Base-by-base conservation (phyloP, 441 rosid genomes). In the Jatropha multifida region DNA sequence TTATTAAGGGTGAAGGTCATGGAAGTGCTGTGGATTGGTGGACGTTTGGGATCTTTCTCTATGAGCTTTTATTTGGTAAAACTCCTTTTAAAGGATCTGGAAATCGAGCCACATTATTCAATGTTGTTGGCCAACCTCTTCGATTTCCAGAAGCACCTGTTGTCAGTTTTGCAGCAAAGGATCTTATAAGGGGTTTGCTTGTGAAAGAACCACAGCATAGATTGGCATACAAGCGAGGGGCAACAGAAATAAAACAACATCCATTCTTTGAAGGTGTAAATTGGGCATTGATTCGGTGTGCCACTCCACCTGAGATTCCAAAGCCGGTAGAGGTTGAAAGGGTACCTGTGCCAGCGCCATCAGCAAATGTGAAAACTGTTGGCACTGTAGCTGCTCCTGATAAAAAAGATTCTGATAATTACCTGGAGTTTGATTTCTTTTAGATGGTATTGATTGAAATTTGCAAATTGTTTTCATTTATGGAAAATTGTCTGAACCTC, bases 11-110 rank as follows among this genome's bases (percentile, higher is more conserved):
- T 0, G 98, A 92, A 86, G 98, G 97, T 66, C 98, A 94, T 80
- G 98, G 98, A 73, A 92, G 95, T 81, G 98, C 98, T 38, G 97
- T 94, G 23, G 97, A 92, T 81, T 94, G 97, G 97, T 94, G 98
- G 97, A 91, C 97, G 62, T 92, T 84, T 68, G 98, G 98, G 72
- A 92, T 92, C 76, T 92, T 94, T 77, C 82, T 94, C 9, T 92
- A 88, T 55, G 97, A 94, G 76, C 94, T 94, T 63, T 81, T 94
- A 83, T 92, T 88, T 62, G 98, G 98, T 81, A 94, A 88, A 87
- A 94, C 98, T 13, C 97, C 97, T 72, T 94, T 92, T 78, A 92
- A 94, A 75, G 97, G 97, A 65, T 92, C 95, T 2, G 98, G 94
- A 69, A 94, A 94, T 76, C 90, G 97, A 5, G 96, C 94, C 27